Conservation (phyloP, 768 basidiomycete species). For the Mycena rosella region DNA sequence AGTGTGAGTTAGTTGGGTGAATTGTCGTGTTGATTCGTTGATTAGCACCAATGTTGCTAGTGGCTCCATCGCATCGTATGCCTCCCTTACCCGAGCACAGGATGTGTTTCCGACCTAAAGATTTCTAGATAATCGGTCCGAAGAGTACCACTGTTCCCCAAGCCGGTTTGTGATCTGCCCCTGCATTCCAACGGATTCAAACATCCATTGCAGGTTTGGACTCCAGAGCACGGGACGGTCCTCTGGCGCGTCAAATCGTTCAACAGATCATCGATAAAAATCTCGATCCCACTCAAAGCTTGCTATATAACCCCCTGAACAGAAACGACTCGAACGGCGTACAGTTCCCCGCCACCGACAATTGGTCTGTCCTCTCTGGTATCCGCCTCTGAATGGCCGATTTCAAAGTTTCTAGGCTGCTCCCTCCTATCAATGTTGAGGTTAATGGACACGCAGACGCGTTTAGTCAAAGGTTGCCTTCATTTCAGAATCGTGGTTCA, state of each 20-base stretch:
- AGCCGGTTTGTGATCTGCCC: conserved; percentile 45
- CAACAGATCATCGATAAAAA: conserved; percentile 54
- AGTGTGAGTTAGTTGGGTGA: conserved; percentile 57
- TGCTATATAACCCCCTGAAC: conserved; percentile 63
- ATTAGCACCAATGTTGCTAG: conserved; percentile 38
- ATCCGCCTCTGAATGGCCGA: neutral
- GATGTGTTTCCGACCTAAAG: conserved; percentile 7
- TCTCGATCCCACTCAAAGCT: conserved; percentile 57
- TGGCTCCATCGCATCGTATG: conserved; percentile 61
- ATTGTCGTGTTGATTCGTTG: neutral
- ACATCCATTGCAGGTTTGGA: conserved; percentile 50
- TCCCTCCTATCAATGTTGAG: conserved; percentile 52
- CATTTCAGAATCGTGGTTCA: neutral
- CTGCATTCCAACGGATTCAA: neutral
- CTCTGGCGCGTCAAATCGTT: conserved; percentile 64
- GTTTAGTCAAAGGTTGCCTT: conserved; percentile 60
- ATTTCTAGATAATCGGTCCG: conserved; percentile 60
- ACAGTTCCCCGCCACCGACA: conserved; percentile 52
- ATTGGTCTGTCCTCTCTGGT: conserved; percentile 51
- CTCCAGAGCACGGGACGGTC: conserved; percentile 61
- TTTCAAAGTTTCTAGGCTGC: conserved; percentile 39
- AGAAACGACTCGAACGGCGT: conserved; percentile 63
- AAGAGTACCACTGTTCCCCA: conserved; percentile 65
- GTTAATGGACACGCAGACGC: conserved; percentile 66
- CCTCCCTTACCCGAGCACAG: neutral